Conservation (phyloP, 2,329 filamentous ascomycete species). For the Stagonosporopsis vannaccii region DNA sequence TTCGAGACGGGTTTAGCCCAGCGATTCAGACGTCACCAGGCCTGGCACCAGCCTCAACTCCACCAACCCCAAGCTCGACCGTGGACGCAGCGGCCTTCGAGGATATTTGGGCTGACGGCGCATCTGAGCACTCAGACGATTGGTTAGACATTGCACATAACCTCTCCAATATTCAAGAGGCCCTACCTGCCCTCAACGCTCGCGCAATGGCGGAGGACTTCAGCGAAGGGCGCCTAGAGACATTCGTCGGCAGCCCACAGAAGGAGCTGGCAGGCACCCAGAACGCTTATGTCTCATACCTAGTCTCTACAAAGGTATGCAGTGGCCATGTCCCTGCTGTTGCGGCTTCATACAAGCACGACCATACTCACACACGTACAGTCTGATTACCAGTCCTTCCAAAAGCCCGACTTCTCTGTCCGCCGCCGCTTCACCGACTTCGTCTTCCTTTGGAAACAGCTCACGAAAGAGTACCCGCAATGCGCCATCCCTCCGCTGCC, state of each 20-base stretch:
- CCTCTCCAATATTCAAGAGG: background rate
- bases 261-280: conserved; percentile 98
- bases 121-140: conserved; percentile 5
- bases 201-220: conserved; percentile 46
- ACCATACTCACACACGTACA: conserved; percentile 48
- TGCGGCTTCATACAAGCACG: background rate
- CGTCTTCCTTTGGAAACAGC: conserved; percentile 91
- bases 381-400: conserved; percentile 95
- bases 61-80: conserved; percentile 5
- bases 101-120: conserved; percentile 4
- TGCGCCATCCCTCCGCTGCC: conserved; percentile 93
- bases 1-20: background rate
- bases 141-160: conserved; percentile 8
- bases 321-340: background rate
- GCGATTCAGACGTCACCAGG: conserved; percentile 6
- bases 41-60: conserved; percentile 11
- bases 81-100: conserved; percentile 7
- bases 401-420: conserved; percentile 78
- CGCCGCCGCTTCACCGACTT: conserved; percentile 97
- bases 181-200: conserved; percentile 2
- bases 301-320: conserved; percentile 84
- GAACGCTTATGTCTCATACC: conserved; percentile 94
- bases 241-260: conserved; percentile 79
- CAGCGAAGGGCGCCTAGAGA: conserved; percentile 77
- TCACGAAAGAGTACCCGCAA: conserved; percentile 86